Conservation (phyloP, 768 basidiomycete species). For the Suillus tomentosus region DNA sequence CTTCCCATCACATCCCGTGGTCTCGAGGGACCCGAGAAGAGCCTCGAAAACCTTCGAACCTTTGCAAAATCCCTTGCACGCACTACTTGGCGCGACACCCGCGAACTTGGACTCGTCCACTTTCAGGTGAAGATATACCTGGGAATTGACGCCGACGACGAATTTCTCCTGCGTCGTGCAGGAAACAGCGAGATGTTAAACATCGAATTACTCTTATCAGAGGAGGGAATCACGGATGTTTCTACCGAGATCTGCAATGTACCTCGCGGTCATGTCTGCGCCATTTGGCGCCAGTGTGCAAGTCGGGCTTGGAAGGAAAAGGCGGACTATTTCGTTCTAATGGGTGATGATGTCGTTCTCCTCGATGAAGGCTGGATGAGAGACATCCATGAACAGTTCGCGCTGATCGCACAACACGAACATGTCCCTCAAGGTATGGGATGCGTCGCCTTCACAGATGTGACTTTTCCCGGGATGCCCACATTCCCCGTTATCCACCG, state of each 20-base stretch:
- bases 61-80: conserved; percentile 47
- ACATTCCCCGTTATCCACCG: conserved; percentile 61
- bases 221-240: conserved; percentile 41
- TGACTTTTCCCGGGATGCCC: conserved; percentile 59
- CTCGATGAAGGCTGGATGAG: conserved; percentile 56
- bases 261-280: conserved; percentile 51
- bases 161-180: conserved; percentile 33
- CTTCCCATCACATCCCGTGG: conserved; percentile 61
- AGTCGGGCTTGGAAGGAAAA: conserved; percentile 46
- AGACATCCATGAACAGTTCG: conserved; percentile 41
- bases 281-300: conserved; percentile 56
- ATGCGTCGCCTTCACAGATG: conserved; percentile 59
- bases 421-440: conserved; percentile 49
- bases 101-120: conserved; percentile 28
- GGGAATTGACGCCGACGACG: conserved; percentile 49
- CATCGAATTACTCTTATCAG: conserved; percentile 37
- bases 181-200: conserved; percentile 20
- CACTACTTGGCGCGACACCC: conserved; percentile 50
- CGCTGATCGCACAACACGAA: conserved; percentile 29
- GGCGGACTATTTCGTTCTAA: conserved; percentile 52
- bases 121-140: conserved; percentile 33
- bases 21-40: conserved; percentile 33
- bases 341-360: conserved; percentile 59
- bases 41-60: conserved; percentile 41
- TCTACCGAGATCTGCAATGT: conserved; percentile 38